Base-by-base conservation (phyloP, 208 protist species). In the Trypanosoma avium region DNA sequence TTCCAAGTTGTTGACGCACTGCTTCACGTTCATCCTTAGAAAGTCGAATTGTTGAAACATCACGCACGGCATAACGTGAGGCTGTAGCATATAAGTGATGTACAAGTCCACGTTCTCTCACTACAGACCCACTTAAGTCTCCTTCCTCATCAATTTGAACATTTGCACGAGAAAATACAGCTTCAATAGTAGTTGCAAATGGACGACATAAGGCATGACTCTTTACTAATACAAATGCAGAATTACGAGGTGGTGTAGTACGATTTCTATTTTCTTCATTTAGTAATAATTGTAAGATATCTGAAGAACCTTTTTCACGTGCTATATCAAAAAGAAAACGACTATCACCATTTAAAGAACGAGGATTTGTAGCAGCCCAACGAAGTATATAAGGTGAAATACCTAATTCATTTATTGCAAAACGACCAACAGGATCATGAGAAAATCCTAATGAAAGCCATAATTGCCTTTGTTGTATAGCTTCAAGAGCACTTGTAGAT, bases 201-300 rank as follows among this genome's bases (percentile, higher is more conserved):
- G 48, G 62, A n/a, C 71, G 61, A 53, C 73, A 82, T 8, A 83
- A 50, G 1, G 84, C 81, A 48, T 83, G 78, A n/a, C 72, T 78
- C 78, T 90, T 90, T 6, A 90, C 61, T 30, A 90, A 59, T 33
- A 87, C 60, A 72, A 90, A 81, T 13, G 84, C 84, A 15, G 64
- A 69, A 61, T 90, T 87, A 9, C 79, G 73, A 6, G 58, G 55
- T 12, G 59, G 47, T 36, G 58, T 42, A 21, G 36, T 13, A 26
- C 61, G 54, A 50, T 76, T 61, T 13, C 45, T 27, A 13, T 40
- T 30, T 35, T 79, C 71, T 27, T 71, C 40, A 12, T 17, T 36
- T 9, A 38, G n/a, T 1, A 83, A 32, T 6, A 70, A 24, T 17
- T 45, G 42, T n/a, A 83, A 55, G 15, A 60, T 64, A 1, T 56